Percentiles rank a stretch among this genome's conserved stretches.
Conservation (phyloP, 768 basidiomycete species). For the Hygrophorus russula region DNA sequence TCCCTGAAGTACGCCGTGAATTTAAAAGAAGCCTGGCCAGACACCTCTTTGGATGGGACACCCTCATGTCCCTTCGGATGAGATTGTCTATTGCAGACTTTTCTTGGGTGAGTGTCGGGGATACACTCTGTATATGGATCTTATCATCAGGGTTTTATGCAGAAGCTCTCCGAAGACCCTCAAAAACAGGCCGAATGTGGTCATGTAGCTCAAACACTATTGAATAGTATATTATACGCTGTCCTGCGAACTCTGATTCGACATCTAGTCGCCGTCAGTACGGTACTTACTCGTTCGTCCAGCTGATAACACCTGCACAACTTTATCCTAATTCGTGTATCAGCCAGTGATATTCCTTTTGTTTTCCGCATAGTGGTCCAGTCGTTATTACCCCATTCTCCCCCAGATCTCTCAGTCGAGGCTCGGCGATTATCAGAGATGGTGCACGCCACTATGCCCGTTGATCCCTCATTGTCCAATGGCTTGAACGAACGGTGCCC, state of each 20-base stretch:
- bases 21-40: constrained; percentile 40
- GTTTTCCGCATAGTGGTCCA: constrained; percentile 50
- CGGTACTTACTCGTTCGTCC: constrained; percentile 19
- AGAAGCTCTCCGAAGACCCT: constrained; percentile 39
- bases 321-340: background rate
- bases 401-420: constrained; percentile 26
- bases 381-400: constrained; percentile 40
- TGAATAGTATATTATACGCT: constrained; percentile 41
- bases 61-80: constrained; percentile 42
- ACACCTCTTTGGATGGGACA: constrained; percentile 55
- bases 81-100: constrained; percentile 42
- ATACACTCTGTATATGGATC: background rate
- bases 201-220: constrained; percentile 35
- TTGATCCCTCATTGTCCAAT: constrained; percentile 20
- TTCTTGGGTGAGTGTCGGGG: constrained; percentile 27
- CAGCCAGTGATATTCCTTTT: constrained; percentile 58
- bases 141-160: background rate
- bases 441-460: constrained; percentile 16
- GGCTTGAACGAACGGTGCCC: constrained; percentile 58
- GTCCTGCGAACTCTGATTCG: constrained; percentile 44
- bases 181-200: constrained; percentile 37
- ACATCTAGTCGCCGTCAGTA: constrained; percentile 37
- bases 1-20: constrained; percentile 27
- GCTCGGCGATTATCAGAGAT: constrained; percentile 19
- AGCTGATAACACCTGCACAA: background rate